Percentiles rank a stretch among this genome's conserved stretches.
Evolutionary conservation across 257 asterid genomes (phyloP).

Genomic region (Schizonepeta tenuifolia): DNA sequence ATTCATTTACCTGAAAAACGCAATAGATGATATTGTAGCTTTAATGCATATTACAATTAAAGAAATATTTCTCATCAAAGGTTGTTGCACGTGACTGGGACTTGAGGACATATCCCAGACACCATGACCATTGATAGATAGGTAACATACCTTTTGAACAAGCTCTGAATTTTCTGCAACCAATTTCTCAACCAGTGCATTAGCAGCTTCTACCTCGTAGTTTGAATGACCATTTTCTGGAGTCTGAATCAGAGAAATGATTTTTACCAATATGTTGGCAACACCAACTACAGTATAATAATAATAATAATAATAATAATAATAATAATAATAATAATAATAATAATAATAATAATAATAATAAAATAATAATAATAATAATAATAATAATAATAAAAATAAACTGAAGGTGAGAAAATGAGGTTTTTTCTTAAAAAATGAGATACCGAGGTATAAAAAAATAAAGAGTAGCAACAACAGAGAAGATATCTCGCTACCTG

Average conservation of each 20-base stretch:
- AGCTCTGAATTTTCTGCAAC: slow-evolving; percentile 59
- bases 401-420: not conserved
- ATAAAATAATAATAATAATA: too few relatives aligned
- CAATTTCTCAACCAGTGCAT: slow-evolving; percentile 53
- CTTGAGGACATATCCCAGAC: slow-evolving; percentile 10
- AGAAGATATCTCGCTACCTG: slow-evolving; percentile 45
- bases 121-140: not conserved
- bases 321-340: slow-evolving; percentile 20
- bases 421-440: slow-evolving; percentile 4
- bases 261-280: slow-evolving; percentile 17
- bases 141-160: slow-evolving; percentile 59
- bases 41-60: not conserved
- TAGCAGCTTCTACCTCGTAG: slow-evolving; percentile 50
- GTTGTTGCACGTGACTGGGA: not conserved
- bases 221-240: slow-evolving; percentile 50
- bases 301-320: slow-evolving; percentile 25
- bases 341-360: slow-evolving; percentile 19
- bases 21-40: slow-evolving; percentile 21
- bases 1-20: slow-evolving; percentile 61
- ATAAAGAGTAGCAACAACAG: slow-evolving; percentile 9
- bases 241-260: slow-evolving; percentile 48
- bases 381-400: slow-evolving; percentile 18
- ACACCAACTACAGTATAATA: slow-evolving; percentile 18
- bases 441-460: slow-evolving; percentile 19
- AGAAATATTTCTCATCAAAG: not conserved